Base-by-base conservation (phyloP, 306 rosid species). In the Neltuma alba region DNA sequence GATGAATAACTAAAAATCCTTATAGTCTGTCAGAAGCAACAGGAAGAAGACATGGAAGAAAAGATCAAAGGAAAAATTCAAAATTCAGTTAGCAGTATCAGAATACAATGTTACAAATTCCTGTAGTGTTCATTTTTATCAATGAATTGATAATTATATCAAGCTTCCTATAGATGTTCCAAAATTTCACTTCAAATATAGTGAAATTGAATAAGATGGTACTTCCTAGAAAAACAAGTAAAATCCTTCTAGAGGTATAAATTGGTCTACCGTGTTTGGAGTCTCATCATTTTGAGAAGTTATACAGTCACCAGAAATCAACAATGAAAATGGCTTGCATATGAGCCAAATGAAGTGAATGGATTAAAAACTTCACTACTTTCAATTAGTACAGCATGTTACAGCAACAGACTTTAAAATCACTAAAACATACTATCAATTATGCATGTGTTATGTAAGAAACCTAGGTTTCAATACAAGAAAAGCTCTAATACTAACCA, bases 131-230 rank as follows among this genome's bases (percentile, higher is more conserved):
- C 27, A 18, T 6, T 14, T 33, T 63, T 16, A 63, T 1, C 5
- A 16, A 62, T 31, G 41, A 31, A 16, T 63, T 31, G 16, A 33
- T 31, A 7, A 15, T 33, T 63, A 63, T 15, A 63, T 63, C 69
- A 63, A 33, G 33, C 23, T 31, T 36, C 8, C 41, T 16, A 63
- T 23, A 31, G 42, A 18, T 6, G 9, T 16, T 63, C 69, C 42
- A 16, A 63, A 31, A 33, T 36, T 34, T 33, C 69, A 31, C 27
- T 45, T 74, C 60, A 60, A 58, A 73, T 37, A 83, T 18, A 67
- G 36, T 44, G 31, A 33, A 73, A 83, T 52, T 36, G 54, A 40
- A n/a, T 66, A 72, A 74, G 54, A 67, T 55, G 47, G 28, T 28
- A 73, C 37, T 27, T 60, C 52, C 61, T 48, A 30, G 0, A 13